These are phyloP conservation scores for Linnemannia elongata DNA, from an alignment of 192 early-diverging fungal genomes.

Conservation along the genomic window DNA sequence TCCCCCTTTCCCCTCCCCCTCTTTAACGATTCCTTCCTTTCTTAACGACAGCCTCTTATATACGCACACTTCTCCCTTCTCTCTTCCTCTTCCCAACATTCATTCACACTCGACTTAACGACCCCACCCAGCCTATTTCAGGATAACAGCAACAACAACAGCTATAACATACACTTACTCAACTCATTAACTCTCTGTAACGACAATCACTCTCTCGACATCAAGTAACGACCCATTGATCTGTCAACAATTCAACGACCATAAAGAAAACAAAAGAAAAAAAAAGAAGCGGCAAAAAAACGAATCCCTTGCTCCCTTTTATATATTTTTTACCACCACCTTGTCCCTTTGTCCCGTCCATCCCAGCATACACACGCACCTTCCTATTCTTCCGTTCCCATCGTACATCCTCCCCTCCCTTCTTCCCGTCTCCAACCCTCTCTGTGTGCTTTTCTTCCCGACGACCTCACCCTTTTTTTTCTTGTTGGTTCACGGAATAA, in stretches of 20 bases:
- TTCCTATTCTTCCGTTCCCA: not conserved
- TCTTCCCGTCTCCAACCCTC: conserved; percentile 3
- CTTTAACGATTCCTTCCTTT: conserved; percentile 14
- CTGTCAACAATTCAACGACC: not conserved
- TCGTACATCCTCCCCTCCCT: not conserved
- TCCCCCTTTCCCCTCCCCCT: not conserved
- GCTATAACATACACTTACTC: not conserved
- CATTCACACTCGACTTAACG: not conserved
- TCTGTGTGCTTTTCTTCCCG: not conserved
- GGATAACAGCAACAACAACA: not conserved
- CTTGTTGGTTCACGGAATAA: not conserved
- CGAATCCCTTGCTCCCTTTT: conserved; percentile 3
- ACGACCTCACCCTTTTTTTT: not conserved
- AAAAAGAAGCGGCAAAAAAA: not conserved
- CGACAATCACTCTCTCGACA: conserved; percentile 6
- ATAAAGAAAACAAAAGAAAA: not conserved
- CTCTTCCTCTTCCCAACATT: not conserved
- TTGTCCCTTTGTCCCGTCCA: not conserved
- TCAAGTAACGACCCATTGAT: conserved; percentile 1
- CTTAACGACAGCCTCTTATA: conserved; percentile 2
- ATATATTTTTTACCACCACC: conserved; percentile 16
- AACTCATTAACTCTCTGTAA: not conserved
- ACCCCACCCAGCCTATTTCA: conserved; percentile 20
- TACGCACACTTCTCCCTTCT: not conserved
- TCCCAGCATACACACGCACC: not conserved